Evolutionary conservation across 331 rosid genomes (phyloP).

Genomic region (Pyracantha coccinea): DNA sequence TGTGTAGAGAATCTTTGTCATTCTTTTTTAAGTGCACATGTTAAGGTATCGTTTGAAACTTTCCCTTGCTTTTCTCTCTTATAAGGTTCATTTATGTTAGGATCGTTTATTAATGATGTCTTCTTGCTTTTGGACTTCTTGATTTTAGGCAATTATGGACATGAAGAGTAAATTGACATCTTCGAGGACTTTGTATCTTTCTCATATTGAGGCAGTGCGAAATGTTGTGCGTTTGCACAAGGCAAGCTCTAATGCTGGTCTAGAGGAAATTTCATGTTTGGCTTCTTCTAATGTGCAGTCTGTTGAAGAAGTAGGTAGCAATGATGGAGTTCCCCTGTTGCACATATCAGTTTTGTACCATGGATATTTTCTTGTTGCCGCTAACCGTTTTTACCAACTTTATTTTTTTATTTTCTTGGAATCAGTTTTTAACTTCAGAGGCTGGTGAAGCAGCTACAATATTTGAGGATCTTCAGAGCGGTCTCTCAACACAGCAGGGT

Average conservation of each 20-base stretch:
- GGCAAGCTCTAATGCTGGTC: constrained; percentile 63
- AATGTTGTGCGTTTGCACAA: constrained; percentile 86
- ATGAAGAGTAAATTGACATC: constrained; percentile 53
- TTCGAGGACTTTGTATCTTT: constrained; percentile 52
- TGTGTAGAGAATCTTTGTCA: constrained; percentile 62
- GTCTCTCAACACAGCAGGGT: constrained; percentile 66
- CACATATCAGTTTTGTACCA: not conserved
- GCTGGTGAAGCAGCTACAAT: constrained; percentile 43
- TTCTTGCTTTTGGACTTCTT: not conserved
- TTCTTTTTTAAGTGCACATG: constrained; percentile 55
- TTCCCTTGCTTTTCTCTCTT: not conserved
- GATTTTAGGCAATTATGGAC: constrained; percentile 51
- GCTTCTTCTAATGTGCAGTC: constrained; percentile 50
- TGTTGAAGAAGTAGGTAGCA: constrained; percentile 60
- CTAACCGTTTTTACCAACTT: not conserved
- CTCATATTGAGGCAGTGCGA: constrained; percentile 77
- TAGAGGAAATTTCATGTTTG: constrained; percentile 62
- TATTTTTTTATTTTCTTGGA: not conserved
- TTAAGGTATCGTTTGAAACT: constrained; percentile 36
- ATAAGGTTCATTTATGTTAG: not conserved
- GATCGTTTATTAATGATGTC: not conserved
- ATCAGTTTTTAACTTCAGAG: constrained; percentile 68
- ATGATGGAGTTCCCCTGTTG: not conserved
- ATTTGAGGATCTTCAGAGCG: constrained; percentile 54
- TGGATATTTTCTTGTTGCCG: not conserved